Conservation (phyloP, 371 early-diverging fungal genomes). For the Mortierella sp. region DNA sequence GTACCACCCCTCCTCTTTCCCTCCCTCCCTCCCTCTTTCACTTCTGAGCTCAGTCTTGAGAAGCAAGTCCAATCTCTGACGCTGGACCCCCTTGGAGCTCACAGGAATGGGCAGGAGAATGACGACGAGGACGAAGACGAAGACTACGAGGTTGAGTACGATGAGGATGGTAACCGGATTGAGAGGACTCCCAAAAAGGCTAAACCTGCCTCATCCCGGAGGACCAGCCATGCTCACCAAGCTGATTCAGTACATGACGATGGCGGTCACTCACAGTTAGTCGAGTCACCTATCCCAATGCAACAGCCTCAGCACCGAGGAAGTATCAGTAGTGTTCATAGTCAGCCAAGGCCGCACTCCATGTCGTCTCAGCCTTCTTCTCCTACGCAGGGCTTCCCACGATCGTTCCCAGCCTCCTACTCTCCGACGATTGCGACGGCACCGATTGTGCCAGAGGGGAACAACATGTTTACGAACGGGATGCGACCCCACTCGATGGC, state of each 20-base stretch:
- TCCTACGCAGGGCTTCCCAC: slow-evolving; percentile 23
- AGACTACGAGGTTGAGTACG: slow-evolving; percentile 48
- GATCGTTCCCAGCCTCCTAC: slow-evolving; percentile 46
- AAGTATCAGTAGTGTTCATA: slow-evolving; percentile 44
- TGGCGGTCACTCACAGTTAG: slow-evolving; percentile 30
- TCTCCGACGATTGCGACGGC: slow-evolving; percentile 48
- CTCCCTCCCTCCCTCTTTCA: too few species aligned
- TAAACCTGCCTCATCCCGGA: slow-evolving; percentile 22
- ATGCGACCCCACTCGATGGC: slow-evolving; percentile 33
- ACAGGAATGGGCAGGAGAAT: slow-evolving; percentile 23
- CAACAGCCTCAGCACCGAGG: slow-evolving; percentile 29
- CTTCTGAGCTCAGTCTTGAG: slow-evolving; percentile 17
- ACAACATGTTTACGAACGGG: slow-evolving; percentile 19
- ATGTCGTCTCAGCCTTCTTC: slow-evolving; percentile 38
- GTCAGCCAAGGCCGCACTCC: slow-evolving; percentile 32
- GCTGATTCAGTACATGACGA: background rate
- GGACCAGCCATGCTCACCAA: slow-evolving; percentile 20
- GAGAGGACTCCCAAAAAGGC: slow-evolving; percentile 21
- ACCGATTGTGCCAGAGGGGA: slow-evolving; percentile 11
- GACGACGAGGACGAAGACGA: slow-evolving; percentile 26
- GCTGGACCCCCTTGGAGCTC: slow-evolving; percentile 9
- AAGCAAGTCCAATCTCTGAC: slow-evolving; percentile 31
- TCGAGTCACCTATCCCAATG: slow-evolving; percentile 38
- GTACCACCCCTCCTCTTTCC: too few species aligned
- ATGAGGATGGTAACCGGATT: slow-evolving; percentile 52